Conservation (phyloP, 2,329 filamentous ascomycete species). For the Chaetoscypha palmicola region DNA sequence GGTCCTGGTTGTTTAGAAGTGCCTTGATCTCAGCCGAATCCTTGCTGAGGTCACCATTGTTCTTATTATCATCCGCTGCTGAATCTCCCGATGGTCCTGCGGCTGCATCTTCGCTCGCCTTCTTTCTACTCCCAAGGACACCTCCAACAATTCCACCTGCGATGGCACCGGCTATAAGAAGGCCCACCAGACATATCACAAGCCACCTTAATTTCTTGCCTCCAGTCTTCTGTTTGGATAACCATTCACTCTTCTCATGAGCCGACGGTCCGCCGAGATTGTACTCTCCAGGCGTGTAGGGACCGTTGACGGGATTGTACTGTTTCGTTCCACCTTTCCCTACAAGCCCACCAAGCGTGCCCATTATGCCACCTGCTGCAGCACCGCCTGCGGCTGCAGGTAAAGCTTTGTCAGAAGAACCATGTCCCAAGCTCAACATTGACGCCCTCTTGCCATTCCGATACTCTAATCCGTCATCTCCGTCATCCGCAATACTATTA, state of each 20-base stretch:
- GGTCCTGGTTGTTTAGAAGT: constrained; percentile 69
- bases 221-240: constrained; percentile 49
- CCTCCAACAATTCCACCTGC: constrained; percentile 69
- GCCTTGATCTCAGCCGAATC: constrained; percentile 73
- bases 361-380: constrained; percentile 35
- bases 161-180: constrained; percentile 64
- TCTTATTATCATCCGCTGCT: constrained; percentile 50
- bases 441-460: constrained; percentile 45
- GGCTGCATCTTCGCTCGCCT: constrained; percentile 10
- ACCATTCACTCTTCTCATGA: constrained; percentile 60
- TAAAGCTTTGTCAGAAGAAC: constrained; percentile 17
- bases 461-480: constrained; percentile 71
- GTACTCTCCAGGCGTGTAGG: constrained; percentile 17
- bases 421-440: constrained; percentile 34
- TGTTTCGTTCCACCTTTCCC: constrained; percentile 23
- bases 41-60: constrained; percentile 65
- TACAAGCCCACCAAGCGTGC: constrained; percentile 25
- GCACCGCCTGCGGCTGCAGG: constrained; percentile 27
- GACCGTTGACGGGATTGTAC: constrained; percentile 25
- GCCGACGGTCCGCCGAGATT: constrained; percentile 13
- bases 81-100: constrained; percentile 36
- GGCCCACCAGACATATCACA: constrained; percentile 54
- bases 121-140: constrained; percentile 49
- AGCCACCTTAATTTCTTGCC: constrained; percentile 65
- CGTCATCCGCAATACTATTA: constrained; percentile 76